These are phyloP conservation scores for Aureobasidium sp. DNA, from an alignment of 2,329 filamentous ascomycete genomes.

Conservation along the genomic window DNA sequence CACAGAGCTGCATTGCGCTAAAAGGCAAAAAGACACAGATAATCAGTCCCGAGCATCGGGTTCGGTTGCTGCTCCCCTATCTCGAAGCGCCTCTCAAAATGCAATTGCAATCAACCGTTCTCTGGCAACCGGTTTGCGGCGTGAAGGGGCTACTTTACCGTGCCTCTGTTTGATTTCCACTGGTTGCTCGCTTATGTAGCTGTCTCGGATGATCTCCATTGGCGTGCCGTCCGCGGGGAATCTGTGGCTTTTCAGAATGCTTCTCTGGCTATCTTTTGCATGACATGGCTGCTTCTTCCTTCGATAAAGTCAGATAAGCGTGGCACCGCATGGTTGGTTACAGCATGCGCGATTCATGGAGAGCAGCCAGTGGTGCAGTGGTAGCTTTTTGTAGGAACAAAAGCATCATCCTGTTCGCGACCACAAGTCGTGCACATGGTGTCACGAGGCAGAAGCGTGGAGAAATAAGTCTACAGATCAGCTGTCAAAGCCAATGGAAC, in stretches of 20 bases:
- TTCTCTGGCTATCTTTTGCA: conserved; percentile 46
- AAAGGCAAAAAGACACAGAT: not conserved
- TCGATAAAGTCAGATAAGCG: conserved; percentile 47
- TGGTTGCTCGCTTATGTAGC: not conserved
- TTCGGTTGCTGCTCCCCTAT: not conserved
- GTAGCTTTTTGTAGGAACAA: not conserved
- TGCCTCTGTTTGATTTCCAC: not conserved
- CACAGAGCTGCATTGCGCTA: conserved; percentile 1
- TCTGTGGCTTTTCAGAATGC: not conserved
- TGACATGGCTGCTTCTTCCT: conserved; percentile 51
- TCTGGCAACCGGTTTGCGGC: not conserved
- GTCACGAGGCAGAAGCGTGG: conserved; percentile 9
- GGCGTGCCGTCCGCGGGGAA: not conserved
- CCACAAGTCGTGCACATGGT: not conserved
- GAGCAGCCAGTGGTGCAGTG: not conserved
- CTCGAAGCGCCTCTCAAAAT: not conserved
- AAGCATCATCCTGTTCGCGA: not conserved
- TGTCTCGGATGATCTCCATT: not conserved
- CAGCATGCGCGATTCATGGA: not conserved
- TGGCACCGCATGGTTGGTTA: conserved; percentile 33
- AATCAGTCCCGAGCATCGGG: conserved; percentile 8
- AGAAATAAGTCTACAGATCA: conserved; percentile 10
- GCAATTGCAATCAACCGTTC: not conserved
- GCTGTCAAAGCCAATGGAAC: conserved; percentile 9
- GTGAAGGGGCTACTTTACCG: not conserved